Evolutionary conservation across 768 basidiomycete genomes (phyloP).

Genomic region (Nidularia sp.): DNA sequence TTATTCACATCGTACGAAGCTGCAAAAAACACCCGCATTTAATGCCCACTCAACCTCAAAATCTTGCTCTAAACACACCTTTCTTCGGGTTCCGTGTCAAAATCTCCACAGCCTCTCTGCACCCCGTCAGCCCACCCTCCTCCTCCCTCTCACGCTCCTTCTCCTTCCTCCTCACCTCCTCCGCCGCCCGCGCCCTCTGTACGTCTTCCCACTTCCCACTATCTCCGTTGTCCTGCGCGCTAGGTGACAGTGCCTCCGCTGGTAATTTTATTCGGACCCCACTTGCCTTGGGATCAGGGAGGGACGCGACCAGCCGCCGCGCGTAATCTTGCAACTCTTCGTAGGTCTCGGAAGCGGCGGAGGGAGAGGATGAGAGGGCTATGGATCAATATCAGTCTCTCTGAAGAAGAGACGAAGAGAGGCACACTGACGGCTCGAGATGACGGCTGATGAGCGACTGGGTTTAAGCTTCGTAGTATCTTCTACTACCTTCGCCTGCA

Average conservation of each 20-base stretch:
- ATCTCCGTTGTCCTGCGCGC: background rate
- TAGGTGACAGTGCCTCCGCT: background rate
- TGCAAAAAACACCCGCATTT: slow-evolving; percentile 20
- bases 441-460: background rate
- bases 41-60: background rate
- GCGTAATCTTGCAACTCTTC: slow-evolving; percentile 54
- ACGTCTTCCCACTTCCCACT: slow-evolving; percentile 6
- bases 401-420: too few species aligned
- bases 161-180: slow-evolving; percentile 25
- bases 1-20: slow-evolving; percentile 96
- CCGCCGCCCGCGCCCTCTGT: slow-evolving; percentile 15
- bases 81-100: slow-evolving; percentile 87
- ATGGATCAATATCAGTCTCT: too few species aligned
- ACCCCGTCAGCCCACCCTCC: slow-evolving; percentile 50
- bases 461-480: slow-evolving; percentile 11
- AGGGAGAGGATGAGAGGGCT: background rate
- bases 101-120: slow-evolving; percentile 86
- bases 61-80: slow-evolving; percentile 40
- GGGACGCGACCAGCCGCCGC: slow-evolving; percentile 40
- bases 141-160: slow-evolving; percentile 31
- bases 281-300: slow-evolving; percentile 25
- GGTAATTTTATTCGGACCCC: background rate
- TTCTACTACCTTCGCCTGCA: slow-evolving; percentile 35
- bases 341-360: slow-evolving; percentile 20
- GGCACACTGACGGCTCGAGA: too few species aligned